Percentiles rank a stretch among this genome's conserved stretches.
Evolutionary conservation across 169 alveolate species (phyloP).

Genomic region (Babesia microti): DNA sequence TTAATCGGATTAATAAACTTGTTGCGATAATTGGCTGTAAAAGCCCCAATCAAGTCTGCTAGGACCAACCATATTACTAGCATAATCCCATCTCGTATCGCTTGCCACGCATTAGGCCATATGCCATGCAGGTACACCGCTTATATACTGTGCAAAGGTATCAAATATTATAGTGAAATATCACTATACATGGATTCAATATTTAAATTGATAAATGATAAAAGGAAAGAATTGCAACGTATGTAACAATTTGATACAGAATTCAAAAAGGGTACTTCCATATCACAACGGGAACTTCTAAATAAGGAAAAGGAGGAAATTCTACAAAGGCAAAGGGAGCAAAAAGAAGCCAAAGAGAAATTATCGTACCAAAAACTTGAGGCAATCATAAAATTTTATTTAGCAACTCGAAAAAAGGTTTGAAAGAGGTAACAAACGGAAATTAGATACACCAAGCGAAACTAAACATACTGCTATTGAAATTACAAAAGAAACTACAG

Average conservation of each 20-base stretch:
- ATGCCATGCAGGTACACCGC: too few relatives aligned
- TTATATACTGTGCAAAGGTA: too few relatives aligned
- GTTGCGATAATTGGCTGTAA: too few relatives aligned
- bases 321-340: constrained; percentile 9
- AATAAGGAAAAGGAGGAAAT: constrained; percentile 11
- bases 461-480: constrained; percentile 3
- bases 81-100: too few relatives aligned
- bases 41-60: too few relatives aligned
- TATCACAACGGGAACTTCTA: constrained; percentile 15
- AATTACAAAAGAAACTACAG: constrained; percentile 1
- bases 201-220: constrained; percentile 19
- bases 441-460: neutral
- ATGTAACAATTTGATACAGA: constrained; percentile 13
- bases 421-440: neutral
- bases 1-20: too few relatives aligned
- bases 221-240: constrained; percentile 25
- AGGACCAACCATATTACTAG: too few relatives aligned
- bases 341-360: constrained; percentile 10
- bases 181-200: constrained; percentile 13
- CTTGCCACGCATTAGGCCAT: too few relatives aligned
- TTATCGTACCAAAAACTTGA: constrained; percentile 4
- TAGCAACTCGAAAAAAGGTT: constrained; percentile 11
- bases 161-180: too few relatives aligned
- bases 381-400: constrained; percentile 4
- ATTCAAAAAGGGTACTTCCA: constrained; percentile 27